Evolutionary conservation across 306 rosid genomes (phyloP).

Genomic region (Albizia julibrissin): DNA sequence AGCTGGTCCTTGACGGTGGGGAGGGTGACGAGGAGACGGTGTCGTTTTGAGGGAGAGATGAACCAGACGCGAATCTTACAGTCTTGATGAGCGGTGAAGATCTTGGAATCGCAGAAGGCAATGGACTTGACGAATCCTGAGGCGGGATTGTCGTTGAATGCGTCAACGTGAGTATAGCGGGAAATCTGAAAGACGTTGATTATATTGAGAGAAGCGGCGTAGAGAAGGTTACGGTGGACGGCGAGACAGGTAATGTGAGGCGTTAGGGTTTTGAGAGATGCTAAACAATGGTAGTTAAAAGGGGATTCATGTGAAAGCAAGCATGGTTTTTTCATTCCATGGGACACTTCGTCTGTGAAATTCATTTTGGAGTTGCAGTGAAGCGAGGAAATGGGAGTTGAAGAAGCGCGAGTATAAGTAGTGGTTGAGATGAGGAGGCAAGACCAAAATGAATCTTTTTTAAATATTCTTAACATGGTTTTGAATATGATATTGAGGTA

Average conservation of each 20-base stretch:
- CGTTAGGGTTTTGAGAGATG: constrained; percentile 40
- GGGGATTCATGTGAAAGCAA: background rate
- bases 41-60: constrained; percentile 34
- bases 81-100: constrained; percentile 77
- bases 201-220: constrained; percentile 54
- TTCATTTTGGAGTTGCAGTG: constrained; percentile 23
- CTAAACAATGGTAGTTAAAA: constrained; percentile 16
- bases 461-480: background rate
- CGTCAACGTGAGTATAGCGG: constrained; percentile 36
- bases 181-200: constrained; percentile 58
- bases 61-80: constrained; percentile 65
- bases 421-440: background rate
- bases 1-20: constrained; percentile 60
- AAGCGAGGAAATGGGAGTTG: background rate
- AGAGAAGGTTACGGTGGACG: constrained; percentile 56
- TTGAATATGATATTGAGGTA: background rate
- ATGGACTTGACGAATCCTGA: constrained; percentile 69
- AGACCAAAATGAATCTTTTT: background rate
- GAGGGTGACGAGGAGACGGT: constrained; percentile 52
- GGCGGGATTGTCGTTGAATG: constrained; percentile 43
- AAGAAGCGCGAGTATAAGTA: constrained; percentile 39
- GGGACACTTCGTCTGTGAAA: background rate
- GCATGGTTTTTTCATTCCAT: background rate
- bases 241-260: constrained; percentile 59
- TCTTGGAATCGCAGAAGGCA: constrained; percentile 38